Percentiles rank a stretch among this genome's conserved stretches.
Evolutionary conservation across 2,329 filamentous ascomycete species (phyloP).

Genomic region (Monosporascus sp.): DNA sequence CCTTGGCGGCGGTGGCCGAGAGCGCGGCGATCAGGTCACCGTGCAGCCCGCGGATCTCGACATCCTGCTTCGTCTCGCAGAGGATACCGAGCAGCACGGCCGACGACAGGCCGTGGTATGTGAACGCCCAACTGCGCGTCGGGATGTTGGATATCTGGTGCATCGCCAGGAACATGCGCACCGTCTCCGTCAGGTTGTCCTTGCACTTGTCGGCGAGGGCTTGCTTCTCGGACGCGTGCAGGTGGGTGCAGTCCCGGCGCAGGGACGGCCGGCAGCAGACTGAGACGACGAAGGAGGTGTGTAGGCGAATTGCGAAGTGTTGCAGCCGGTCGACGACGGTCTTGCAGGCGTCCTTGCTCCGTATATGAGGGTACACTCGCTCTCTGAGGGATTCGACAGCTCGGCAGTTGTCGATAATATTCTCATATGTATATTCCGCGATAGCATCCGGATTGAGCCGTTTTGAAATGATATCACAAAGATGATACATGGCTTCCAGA

Average conservation of each 20-base stretch:
- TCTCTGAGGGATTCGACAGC: constrained; percentile 47
- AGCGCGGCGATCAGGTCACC: constrained; percentile 59
- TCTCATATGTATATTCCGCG: constrained; percentile 42
- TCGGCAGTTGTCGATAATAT: constrained; percentile 54
- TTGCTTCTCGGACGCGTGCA: constrained; percentile 48
- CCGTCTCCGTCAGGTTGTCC: constrained; percentile 57
- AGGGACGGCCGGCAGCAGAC: constrained; percentile 60
- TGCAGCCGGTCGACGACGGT: constrained; percentile 59
- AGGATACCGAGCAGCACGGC: constrained; percentile 59
- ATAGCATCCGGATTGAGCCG: constrained; percentile 51
- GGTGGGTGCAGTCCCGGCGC: constrained; percentile 45
- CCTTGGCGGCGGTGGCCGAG: constrained; percentile 59
- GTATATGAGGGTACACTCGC: constrained; percentile 46
- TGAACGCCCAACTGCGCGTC: constrained; percentile 63
- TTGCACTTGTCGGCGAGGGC: constrained; percentile 55
- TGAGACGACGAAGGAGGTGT: constrained; percentile 61
- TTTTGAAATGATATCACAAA: constrained; percentile 56
- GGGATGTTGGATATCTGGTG: constrained; percentile 62
- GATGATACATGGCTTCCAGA: constrained; percentile 60
- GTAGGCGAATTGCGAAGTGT: constrained; percentile 58
- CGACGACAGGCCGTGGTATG: constrained; percentile 61
- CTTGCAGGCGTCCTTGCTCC: constrained; percentile 58
- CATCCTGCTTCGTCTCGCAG: constrained; percentile 58
- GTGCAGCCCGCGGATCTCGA: constrained; percentile 58
- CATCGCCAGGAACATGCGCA: constrained; percentile 65